phyloP scores from a whole-genome alignment of 208 protist genomes.

The Porcisia hertigi region DNA sequence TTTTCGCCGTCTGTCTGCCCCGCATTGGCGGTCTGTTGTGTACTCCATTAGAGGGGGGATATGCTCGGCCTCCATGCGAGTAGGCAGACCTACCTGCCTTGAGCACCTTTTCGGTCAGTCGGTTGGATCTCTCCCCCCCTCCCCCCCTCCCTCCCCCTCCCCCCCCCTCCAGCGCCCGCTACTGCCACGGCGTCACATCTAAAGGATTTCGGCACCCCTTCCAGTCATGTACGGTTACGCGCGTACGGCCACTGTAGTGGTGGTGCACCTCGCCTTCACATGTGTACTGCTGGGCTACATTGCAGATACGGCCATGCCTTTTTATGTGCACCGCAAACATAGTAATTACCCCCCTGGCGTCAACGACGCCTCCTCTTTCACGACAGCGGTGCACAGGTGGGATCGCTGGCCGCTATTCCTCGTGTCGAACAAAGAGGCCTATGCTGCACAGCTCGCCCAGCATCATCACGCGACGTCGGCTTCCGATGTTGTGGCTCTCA shows the following conservation, averaged over 20 bases:
- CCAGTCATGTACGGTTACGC: neutral
- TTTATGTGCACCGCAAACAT: slow-evolving; percentile 19
- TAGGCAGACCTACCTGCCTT: no score
- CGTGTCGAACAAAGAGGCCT: neutral
- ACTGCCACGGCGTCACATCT: no score
- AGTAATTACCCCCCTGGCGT: neutral
- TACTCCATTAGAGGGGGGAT: no score
- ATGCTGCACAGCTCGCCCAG: neutral
- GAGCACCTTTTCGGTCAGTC: no score
- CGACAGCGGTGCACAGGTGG: slow-evolving; percentile 1
- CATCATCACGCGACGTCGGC: slow-evolving; percentile 6
- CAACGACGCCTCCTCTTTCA: neutral
- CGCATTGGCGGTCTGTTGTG: no score
- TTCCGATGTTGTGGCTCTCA: slow-evolving; percentile 13
- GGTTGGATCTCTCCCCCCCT: no score
- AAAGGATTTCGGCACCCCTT: no score
- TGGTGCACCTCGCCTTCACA: slow-evolving; percentile 27
- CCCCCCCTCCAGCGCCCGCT: neutral
- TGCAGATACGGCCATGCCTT: slow-evolving; percentile 29
- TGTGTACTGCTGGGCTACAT: slow-evolving; percentile 17
- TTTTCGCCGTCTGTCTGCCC: no score
- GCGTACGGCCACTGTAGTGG: neutral
- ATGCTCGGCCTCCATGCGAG: no score
- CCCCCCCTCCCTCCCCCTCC: no score
- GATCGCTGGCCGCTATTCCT: slow-evolving; percentile 10